Base-by-base conservation (phyloP, 768 basidiomycete species). In the Mycena latifolia region DNA sequence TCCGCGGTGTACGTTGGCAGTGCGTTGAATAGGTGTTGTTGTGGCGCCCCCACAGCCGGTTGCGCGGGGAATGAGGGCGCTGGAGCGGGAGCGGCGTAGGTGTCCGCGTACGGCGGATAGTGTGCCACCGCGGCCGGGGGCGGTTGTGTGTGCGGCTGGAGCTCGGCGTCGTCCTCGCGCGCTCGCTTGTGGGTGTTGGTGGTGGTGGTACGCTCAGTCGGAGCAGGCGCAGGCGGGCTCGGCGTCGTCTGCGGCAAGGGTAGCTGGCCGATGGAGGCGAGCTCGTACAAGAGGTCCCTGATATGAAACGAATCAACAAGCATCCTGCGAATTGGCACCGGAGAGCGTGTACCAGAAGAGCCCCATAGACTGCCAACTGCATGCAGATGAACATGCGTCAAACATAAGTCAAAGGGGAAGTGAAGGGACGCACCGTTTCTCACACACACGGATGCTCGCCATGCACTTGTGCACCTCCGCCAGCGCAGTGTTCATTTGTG, bases 221-320 rank as follows among this genome's bases (percentile, higher is more conserved):
- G 10, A 18, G 33, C 1, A 22, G 24, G 11, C 46, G 39, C 14
- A 15, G 45, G 15, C 11, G 57, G 46, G 10, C 33, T 14, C 14
- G 57, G 24, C 14, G 22, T 18, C 15, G 25, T 37, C 5, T 3
- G 2, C 0, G 69, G 66, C 3, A 71, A 55, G 7, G 69, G 66
- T 1, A 71, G 6, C 22, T 68, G 46, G 1, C 66, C 63, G 17
- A 67, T 53, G 2, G 53, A 14, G 10, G 66, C 55, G 17, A 70
- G 57, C 28, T 70, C 62, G 25, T 61, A 61, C 2, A 70, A 28
- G 14, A 67, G 25, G 41, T 70, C 69, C 53, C 69, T 70, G 31
- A 2, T n/a, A n/a, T n/a, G 15, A 6, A 39, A 39, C 37, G 37
- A 9, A 39, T 39, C 37, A 39, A 14, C 37, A 39, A n/a, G n/a